These are phyloP conservation scores for Botrytis elliptica DNA, from an alignment of 2,329 filamentous ascomycete genomes.

Conservation along the genomic window DNA sequence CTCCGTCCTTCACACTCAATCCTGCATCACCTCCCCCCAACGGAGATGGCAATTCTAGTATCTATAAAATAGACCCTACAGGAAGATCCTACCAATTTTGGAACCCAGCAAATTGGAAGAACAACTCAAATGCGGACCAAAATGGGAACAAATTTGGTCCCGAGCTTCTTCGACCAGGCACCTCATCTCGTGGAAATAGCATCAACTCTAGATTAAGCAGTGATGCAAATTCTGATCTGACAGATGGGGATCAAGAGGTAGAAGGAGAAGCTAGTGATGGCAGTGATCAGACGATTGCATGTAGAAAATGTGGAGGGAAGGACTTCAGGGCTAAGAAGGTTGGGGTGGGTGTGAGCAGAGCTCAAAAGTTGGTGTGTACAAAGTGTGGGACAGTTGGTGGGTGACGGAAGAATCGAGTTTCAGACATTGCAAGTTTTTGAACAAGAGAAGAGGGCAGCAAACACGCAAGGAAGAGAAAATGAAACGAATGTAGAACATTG, in stretches of 20 bases:
- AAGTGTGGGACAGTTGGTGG: constrained; percentile 47
- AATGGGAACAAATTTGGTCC: constrained; percentile 29
- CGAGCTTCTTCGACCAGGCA: constrained; percentile 26
- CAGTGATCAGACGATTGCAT: constrained; percentile 47
- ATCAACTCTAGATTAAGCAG: constrained; percentile 56
- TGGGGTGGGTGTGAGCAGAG: constrained; percentile 48
- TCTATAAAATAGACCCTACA: constrained; percentile 41
- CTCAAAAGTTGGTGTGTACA: constrained; percentile 60
- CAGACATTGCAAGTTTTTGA: not conserved
- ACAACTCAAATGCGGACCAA: constrained; percentile 21
- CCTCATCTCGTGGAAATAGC: constrained; percentile 29
- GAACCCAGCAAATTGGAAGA: constrained; percentile 54
- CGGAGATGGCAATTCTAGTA: constrained; percentile 30
- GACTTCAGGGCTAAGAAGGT: constrained; percentile 62
- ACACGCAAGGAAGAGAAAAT: not conserved
- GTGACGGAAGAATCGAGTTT: constrained; percentile 8
- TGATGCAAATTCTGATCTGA: constrained; percentile 43
- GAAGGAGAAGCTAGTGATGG: constrained; percentile 47
- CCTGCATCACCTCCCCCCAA: not conserved
- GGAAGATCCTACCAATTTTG: constrained; percentile 53
- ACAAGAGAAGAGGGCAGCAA: not conserved
- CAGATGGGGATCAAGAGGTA: constrained; percentile 37
- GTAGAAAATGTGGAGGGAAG: constrained; percentile 57
- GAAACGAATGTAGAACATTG: too few relatives aligned
- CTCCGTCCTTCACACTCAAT: constrained; percentile 19